Conservation (phyloP, 805 yeast genomes). For the Yarrowia deformans region DNA sequence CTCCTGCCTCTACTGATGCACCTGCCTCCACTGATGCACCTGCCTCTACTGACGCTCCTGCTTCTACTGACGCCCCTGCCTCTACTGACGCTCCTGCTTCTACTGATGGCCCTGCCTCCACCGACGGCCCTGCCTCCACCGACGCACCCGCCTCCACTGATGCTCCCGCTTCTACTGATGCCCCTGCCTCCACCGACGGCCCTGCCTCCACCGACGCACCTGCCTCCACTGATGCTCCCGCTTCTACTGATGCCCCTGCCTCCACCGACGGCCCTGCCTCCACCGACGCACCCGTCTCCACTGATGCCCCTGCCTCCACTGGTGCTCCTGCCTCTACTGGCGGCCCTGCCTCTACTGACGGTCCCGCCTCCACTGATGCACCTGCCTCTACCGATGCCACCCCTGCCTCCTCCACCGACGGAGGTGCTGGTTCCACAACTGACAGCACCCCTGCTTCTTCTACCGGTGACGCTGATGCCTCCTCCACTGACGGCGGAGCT, state of each 20-base stretch:
- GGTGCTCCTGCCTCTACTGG: neutral
- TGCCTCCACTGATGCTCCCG: neutral
- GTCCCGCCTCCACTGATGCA: neutral
- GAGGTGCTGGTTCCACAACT: neutral
- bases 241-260: slow-evolving; percentile 1
- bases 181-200: neutral
- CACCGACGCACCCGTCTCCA: neutral
- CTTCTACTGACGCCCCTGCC: neutral
- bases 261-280: neutral
- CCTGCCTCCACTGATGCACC: neutral
- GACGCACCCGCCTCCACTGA: neutral
- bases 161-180: neutral
- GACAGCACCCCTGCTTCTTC: neutral
- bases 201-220: neutral
- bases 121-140: neutral
- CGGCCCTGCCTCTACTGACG: neutral
- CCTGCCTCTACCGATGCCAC: neutral
- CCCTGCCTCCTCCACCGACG: neutral
- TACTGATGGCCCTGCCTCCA: neutral
- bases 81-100: neutral
- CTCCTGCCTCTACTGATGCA: neutral
- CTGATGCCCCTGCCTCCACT: neutral
- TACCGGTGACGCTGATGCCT: neutral
- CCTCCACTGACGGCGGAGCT: neutral
- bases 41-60: neutral